Evolutionary conservation across 2,329 filamentous ascomycete genomes (phyloP), one percentile per base, ranked within the genome.

Genomic region (Seiridium cupressi): DNA sequence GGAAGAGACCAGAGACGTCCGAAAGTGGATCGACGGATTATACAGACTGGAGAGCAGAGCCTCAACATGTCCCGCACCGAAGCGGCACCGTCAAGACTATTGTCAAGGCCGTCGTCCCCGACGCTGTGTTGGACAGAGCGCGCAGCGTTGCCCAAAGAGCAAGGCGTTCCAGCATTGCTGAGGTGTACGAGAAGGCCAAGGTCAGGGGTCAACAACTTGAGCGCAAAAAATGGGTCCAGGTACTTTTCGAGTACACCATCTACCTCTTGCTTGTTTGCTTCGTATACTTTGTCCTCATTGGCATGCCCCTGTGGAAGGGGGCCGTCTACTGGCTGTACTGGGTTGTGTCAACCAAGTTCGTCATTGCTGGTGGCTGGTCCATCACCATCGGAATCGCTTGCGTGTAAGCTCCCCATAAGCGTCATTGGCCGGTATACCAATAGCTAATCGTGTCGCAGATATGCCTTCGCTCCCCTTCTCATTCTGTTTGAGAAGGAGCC

Each of bases 211-310:
- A 53, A 18, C 59, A 66, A 51, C 38, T 66, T 8, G 60, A 65
- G 35, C 64, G 65, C 10, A 62, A 62, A 48, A 63, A 62, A 3
- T 66, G 64, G 65, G 62, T 61, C 5, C 62, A 65, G 60, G 46
- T 66, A 13, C 31, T 65, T 13, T 66, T 66, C 47, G 65, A 66
- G 53, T 62, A 59, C 32, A 59, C 47, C 32, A 47, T 64, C 57
- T 66, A 66, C 53, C 44, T 60, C 9, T 18, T 77, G 6, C 63
- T 76, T 47, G 18, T 75, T 3, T 68, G 67, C 10, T 76, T 80
- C 58, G 67, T 79, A 36, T 81, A 81, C 60, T 78, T 81, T 31
- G 75, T 80, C n/a, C 68, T 81, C 1, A 65, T 81, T 8, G 79
- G 79, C 4, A 59, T 75, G 57, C 79, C 79, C 1, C 60, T 81